phyloP scores from a whole-genome alignment of 2,329 filamentous ascomycete genomes.

The Fusarium chlamydosporum region DNA sequence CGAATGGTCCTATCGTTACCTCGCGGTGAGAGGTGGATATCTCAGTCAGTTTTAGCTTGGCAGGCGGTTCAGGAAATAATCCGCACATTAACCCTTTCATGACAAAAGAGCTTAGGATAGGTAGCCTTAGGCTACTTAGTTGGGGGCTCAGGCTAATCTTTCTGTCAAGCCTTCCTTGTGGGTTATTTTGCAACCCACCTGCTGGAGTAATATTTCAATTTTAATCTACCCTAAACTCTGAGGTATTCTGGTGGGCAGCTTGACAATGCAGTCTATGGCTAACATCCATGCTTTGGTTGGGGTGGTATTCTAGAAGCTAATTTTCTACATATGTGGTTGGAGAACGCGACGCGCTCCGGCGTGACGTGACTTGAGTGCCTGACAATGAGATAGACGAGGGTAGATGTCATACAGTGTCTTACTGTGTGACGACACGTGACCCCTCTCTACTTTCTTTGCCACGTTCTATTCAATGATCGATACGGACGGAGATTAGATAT shows the following conservation, averaged over 20 bases:
- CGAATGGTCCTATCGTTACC: slow-evolving; percentile 3
- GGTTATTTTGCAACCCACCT: too few relatives aligned
- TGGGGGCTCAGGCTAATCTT: too few relatives aligned
- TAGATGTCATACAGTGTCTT: slow-evolving; percentile 19
- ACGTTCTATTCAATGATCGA: slow-evolving; percentile 28
- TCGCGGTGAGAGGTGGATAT: neutral
- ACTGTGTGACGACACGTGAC: slow-evolving; percentile 31
- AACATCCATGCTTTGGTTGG: slow-evolving; percentile 4
- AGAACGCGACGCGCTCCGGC: slow-evolving; percentile 31
- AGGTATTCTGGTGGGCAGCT: too few relatives aligned
- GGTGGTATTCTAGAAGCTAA: neutral
- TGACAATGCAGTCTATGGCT: too few relatives aligned
- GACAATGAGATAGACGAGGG: neutral
- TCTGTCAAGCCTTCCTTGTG: too few relatives aligned
- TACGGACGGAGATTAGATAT: slow-evolving; percentile 25
- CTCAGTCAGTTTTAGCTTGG: too few relatives aligned
- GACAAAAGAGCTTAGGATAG: too few relatives aligned
- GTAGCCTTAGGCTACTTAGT: too few relatives aligned
- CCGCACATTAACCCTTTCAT: too few relatives aligned
- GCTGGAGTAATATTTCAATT: too few relatives aligned
- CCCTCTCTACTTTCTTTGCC: slow-evolving; percentile 35
- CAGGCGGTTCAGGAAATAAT: too few relatives aligned
- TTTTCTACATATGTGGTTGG: slow-evolving; percentile 11
- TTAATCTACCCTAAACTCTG: too few relatives aligned
- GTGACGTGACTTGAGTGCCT: slow-evolving; percentile 22